A percentile compares a stretch with the other conserved stretches of the same genome.
Conservation (phyloP, 2,329 filamentous ascomycete genomes). For the Talaromyces piceae region DNA sequence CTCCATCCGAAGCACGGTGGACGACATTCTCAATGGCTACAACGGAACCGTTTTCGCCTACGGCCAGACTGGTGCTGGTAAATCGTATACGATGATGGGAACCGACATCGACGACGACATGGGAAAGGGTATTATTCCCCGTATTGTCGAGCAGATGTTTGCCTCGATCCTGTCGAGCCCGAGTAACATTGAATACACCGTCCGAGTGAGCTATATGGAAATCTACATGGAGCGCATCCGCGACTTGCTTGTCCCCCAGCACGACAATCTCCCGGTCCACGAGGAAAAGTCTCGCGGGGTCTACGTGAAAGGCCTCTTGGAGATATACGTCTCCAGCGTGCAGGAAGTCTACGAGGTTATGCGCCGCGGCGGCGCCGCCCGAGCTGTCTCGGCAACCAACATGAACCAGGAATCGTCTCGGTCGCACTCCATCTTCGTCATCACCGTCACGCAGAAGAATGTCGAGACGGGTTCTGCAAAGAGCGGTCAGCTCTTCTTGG, state of each 20-base stretch:
- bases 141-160: slow-evolving; percentile 97
- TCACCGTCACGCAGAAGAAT: slow-evolving; percentile 96
- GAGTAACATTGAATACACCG: slow-evolving; percentile 95
- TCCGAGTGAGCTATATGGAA: slow-evolving; percentile 98
- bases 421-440: slow-evolving; percentile 96
- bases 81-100: slow-evolving; percentile 99
- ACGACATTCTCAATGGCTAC: slow-evolving; percentile 98
- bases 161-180: slow-evolving; percentile 87
- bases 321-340: slow-evolving; percentile 92
- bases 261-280: slow-evolving; percentile 95
- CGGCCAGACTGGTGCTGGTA: slow-evolving; percentile 95
- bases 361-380: slow-evolving; percentile 79
- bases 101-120: slow-evolving; percentile 86
- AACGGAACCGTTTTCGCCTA: slow-evolving; percentile 99
- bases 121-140: slow-evolving; percentile 87
- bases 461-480: slow-evolving; percentile 93
- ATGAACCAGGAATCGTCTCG: slow-evolving; percentile 99
- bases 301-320: slow-evolving; percentile 89
- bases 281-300: slow-evolving; percentile 95
- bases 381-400: slow-evolving; percentile 93
- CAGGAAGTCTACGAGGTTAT: slow-evolving; percentile 96
- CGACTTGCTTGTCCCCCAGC: slow-evolving; percentile 83
- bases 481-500: slow-evolving; percentile 92
- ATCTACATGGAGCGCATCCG: slow-evolving; percentile 99
- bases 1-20: slow-evolving; percentile 90